Percentiles rank a stretch among this genome's conserved stretches.
phyloP scores from a whole-genome alignment of 805 yeast genomes.

The Nakazawaea laoshanensis region DNA sequence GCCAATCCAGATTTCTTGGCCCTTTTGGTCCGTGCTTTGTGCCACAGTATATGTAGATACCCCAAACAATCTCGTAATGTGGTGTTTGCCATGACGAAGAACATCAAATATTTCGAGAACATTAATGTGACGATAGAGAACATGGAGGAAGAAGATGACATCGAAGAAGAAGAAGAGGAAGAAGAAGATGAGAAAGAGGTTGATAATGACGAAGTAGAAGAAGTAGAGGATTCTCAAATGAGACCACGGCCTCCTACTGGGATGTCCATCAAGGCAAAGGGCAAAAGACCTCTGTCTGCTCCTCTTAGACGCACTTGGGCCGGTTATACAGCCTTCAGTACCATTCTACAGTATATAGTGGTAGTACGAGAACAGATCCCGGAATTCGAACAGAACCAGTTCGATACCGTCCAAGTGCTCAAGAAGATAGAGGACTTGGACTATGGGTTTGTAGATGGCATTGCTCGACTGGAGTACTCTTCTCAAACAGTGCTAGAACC shows the following conservation, averaged over 20 bases:
- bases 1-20: slow-evolving; percentile 51
- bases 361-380: slow-evolving; percentile 23
- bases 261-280: slow-evolving; percentile 49
- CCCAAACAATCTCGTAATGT: slow-evolving; percentile 47
- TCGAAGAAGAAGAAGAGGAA: not conserved
- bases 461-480: slow-evolving; percentile 31
- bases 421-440: slow-evolving; percentile 32
- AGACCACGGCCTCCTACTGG: slow-evolving; percentile 49
- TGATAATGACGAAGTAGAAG: slow-evolving; percentile 10
- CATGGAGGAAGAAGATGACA: slow-evolving; percentile 2
- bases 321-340: slow-evolving; percentile 40
- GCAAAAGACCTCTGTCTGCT: slow-evolving; percentile 42
- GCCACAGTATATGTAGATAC: slow-evolving; percentile 40
- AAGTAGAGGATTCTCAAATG: slow-evolving; percentile 29
- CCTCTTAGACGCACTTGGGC: slow-evolving; percentile 48
- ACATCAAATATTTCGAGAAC: slow-evolving; percentile 13
- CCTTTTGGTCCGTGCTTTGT: slow-evolving; percentile 45
- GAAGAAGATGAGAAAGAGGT: slow-evolving; percentile 1
- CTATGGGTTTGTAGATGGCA: slow-evolving; percentile 12
- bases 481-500: slow-evolving; percentile 30
- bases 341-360: slow-evolving; percentile 28
- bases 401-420: slow-evolving; percentile 24
- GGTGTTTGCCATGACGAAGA: slow-evolving; percentile 38
- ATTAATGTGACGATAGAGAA: slow-evolving; percentile 9
- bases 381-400: slow-evolving; percentile 15